phyloP scores from a whole-genome alignment of 2,329 filamentous ascomycete species.

The Chaetomiaceae sp. region DNA sequence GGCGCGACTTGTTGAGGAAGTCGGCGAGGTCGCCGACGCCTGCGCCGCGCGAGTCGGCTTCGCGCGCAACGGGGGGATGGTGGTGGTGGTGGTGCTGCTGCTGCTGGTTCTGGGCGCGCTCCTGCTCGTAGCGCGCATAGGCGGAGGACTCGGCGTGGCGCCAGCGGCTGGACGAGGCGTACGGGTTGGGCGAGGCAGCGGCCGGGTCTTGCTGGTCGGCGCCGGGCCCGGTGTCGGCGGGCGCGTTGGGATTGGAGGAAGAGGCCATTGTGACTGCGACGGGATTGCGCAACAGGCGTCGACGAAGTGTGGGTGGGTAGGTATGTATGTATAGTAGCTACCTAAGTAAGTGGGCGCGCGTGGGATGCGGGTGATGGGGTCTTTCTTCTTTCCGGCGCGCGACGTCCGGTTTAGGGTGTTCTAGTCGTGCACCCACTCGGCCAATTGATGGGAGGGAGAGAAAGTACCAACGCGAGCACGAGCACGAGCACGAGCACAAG shows the following conservation, averaged over 20 bases:
- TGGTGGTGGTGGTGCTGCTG: slow-evolving; percentile 18
- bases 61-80: slow-evolving; percentile 33
- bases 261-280: not conserved
- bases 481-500: too few species aligned
- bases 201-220: slow-evolving; percentile 23
- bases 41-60: slow-evolving; percentile 37
- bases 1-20: slow-evolving; percentile 53
- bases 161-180: slow-evolving; percentile 56
- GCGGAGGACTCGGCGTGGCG: slow-evolving; percentile 60
- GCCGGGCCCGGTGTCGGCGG: slow-evolving; percentile 2
- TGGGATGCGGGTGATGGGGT: too few species aligned
- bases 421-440: too few species aligned
- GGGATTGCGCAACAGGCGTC: too few species aligned
- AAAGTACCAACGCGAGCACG: too few species aligned
- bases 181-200: slow-evolving; percentile 40
- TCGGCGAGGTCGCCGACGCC: slow-evolving; percentile 49
- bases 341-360: too few species aligned
- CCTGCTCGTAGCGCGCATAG: slow-evolving; percentile 46
- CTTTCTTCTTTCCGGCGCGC: too few species aligned
- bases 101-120: slow-evolving; percentile 24
- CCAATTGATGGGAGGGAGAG: slow-evolving; percentile 1
- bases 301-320: too few species aligned
- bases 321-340: too few species aligned
- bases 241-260: slow-evolving; percentile 8
- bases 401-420: not conserved